phyloP scores from a whole-genome alignment of 768 basidiomycete genomes.

The Pulveroboletus frians region DNA sequence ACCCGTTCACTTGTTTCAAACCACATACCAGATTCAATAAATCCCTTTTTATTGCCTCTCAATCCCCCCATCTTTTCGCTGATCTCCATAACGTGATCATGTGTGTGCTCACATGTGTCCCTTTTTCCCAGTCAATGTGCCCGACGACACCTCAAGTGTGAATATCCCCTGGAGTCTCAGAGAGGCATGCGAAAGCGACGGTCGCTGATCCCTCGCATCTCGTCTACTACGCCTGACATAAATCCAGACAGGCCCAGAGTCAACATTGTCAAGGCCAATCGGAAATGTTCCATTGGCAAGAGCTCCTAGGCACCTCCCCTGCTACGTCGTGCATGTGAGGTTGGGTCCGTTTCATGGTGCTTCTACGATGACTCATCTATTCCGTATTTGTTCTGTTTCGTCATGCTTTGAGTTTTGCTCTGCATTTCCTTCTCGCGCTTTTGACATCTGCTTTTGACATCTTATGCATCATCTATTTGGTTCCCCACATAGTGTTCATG shows the following conservation, averaged over 20 bases:
- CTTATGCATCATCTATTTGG: constrained; percentile 33
- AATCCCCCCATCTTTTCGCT: constrained; percentile 23
- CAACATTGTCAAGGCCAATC: constrained; percentile 17
- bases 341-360: constrained; percentile 1
- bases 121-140: constrained; percentile 58
- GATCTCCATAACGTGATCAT: constrained; percentile 22
- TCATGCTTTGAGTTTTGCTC: constrained; percentile 25
- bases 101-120: constrained; percentile 21
- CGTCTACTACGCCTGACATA: constrained; percentile 24
- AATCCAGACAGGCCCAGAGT: constrained; percentile 23
- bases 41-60: constrained; percentile 10
- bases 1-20: constrained; percentile 12
- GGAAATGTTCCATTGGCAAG: constrained; percentile 29
- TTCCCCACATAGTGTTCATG: constrained; percentile 11
- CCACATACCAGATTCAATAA: constrained; percentile 9
- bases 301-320: constrained; percentile 10
- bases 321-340: constrained; percentile 10
- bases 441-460: too few species aligned
- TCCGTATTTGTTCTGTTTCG: constrained; percentile 11
- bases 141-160: constrained; percentile 62
- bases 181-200: constrained; percentile 55
- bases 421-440: constrained; percentile 2
- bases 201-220: constrained; percentile 31
- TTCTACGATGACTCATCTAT: constrained; percentile 1
- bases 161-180: constrained; percentile 65